A percentile compares a stretch with the other conserved stretches of the same genome.
Evolutionary conservation across 257 asterid species (phyloP).

Genomic region (Cordia subcordata): DNA sequence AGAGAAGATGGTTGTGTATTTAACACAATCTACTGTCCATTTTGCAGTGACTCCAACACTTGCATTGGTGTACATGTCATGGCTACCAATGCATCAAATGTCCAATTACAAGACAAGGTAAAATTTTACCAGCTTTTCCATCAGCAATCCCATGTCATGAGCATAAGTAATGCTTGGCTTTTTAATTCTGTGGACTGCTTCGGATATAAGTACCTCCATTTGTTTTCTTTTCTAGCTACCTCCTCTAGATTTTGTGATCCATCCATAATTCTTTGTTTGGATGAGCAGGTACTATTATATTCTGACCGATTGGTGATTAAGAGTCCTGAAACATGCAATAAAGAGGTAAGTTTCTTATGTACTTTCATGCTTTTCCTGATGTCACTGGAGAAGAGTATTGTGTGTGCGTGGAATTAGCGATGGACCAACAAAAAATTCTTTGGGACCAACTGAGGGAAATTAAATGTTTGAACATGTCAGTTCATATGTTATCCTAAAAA

Average conservation of each 20-base stretch:
- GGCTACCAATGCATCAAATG: constrained; percentile 77
- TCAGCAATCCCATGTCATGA: background rate
- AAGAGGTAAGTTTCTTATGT: constrained; percentile 35
- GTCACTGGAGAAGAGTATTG: background rate
- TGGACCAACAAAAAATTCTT: too few species aligned
- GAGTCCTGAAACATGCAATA: constrained; percentile 29
- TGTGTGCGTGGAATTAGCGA: background rate
- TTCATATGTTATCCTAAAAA: too few species aligned
- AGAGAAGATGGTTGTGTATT: constrained; percentile 94
- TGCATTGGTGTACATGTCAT: constrained; percentile 85
- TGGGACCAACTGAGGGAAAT: too few species aligned
- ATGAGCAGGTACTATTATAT: constrained; percentile 58
- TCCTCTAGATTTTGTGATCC: background rate
- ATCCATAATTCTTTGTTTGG: background rate
- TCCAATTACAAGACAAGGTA: constrained; percentile 74
- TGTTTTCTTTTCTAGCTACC: too few species aligned
- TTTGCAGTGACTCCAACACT: constrained; percentile 42
- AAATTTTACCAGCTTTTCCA: constrained; percentile 6
- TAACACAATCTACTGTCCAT: constrained; percentile 70
- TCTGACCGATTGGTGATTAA: constrained; percentile 44
- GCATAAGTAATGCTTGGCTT: background rate
- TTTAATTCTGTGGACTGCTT: background rate
- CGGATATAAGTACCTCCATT: too few species aligned
- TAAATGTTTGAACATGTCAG: too few species aligned
- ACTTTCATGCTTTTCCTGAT: background rate